These are phyloP conservation scores for Prunus fruticosa DNA, from an alignment of 306 rosid genomes.

Conservation along the genomic window DNA sequence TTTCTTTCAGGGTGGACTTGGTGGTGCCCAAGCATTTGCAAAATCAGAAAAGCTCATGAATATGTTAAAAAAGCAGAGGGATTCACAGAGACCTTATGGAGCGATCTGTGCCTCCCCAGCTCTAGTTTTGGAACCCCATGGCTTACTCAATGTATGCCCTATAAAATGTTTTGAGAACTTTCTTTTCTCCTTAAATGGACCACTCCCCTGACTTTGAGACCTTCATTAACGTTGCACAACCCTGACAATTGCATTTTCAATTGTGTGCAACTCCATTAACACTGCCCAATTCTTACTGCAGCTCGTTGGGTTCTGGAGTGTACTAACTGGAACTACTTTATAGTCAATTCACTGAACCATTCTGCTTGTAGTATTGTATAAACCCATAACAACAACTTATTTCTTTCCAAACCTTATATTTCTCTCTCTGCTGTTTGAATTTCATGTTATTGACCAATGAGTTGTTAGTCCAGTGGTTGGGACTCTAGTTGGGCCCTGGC, in stretches of 20 bases:
- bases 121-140: conserved; percentile 84
- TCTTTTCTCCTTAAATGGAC: not conserved
- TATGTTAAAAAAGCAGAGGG: conserved; percentile 70
- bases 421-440: not conserved
- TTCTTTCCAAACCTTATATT: not conserved
- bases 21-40: conserved; percentile 89
- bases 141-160: conserved; percentile 66
- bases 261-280: not conserved
- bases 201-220: not conserved
- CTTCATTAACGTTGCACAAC: not conserved
- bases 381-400: not conserved
- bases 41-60: conserved; percentile 68
- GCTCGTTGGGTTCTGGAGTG: not conserved
- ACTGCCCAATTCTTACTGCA: not conserved
- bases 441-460: not conserved
- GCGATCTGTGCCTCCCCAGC: conserved; percentile 98
- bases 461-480: no score
- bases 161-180: not conserved
- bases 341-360: not conserved
- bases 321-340: not conserved
- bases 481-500: no score
- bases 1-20: conserved; percentile 79
- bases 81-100: conserved; percentile 74
- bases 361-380: not conserved
- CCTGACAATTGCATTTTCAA: not conserved